Evolutionary conservation across 768 basidiomycete species (phyloP), one percentile per base, ranked within the genome.

Genomic region (Gymnopilus dilepis): DNA sequence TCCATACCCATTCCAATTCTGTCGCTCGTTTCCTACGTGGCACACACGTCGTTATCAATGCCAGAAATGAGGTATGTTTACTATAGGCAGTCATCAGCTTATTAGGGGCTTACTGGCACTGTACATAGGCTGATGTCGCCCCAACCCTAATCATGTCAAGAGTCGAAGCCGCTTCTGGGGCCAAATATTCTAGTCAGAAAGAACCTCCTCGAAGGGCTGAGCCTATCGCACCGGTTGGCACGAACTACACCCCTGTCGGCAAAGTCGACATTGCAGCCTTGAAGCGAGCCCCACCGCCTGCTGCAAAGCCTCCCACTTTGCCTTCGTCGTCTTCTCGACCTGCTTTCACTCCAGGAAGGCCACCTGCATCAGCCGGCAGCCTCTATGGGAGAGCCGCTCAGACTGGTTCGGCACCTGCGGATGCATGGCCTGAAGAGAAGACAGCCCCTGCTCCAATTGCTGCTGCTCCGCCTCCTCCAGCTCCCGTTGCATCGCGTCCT

Each of bases 151-250:
- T 98, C 75, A 92, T 93, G 87, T 86, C 87, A 60, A 86, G 91
- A 43, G 86, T 97, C n/a, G 89, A 90, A 78, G 88, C 90, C 17
- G 90, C 94, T 9, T 95, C 92, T 12, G 95, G 95, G n/a, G 86
- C 94, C 0, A 93, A 86, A 68, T 99, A 99, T 74, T 90, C 92
- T 3, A 81, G 86, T 0, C 94, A 95, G 68, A 88, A 89, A 51
- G 92, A 95, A 68, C 74, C 80, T n/a, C 73, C 90, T 0, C 86
- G 90, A 59, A 88, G 84, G 68, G 81, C 81, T 56, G 90, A 94
- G 64, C 90, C 91, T 4, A 95, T 96, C 65, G 84, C 89, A 0
- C 91, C 94, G 17, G 90, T 91, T 4, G 90, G 92, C 9, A 87
- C 90, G 0, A 86, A 73, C 66, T 93, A 94, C 73, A 87, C 80